Conservation (phyloP, 2,329 filamentous ascomycete genomes). For the Colletotrichum tropicale region DNA sequence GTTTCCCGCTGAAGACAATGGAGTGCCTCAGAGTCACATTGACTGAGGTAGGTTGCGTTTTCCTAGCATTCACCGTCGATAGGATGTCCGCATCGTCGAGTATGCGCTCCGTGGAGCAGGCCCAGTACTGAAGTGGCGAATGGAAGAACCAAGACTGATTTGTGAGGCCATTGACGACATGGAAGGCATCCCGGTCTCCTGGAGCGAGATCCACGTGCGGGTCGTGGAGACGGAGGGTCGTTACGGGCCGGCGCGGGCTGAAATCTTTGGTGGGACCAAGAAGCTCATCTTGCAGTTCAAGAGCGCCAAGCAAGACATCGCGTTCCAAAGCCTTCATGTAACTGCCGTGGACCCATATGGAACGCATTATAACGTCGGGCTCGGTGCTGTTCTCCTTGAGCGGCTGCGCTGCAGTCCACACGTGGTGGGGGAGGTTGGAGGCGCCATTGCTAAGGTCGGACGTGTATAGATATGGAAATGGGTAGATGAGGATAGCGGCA, state of each 20-base stretch:
- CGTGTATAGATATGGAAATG: constrained; percentile 76
- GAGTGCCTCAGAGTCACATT: constrained; percentile 79
- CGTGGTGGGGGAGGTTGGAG: constrained; percentile 77
- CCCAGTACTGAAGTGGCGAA: constrained; percentile 84
- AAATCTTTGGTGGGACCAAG: constrained; percentile 66
- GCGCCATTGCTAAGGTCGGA: constrained; percentile 74
- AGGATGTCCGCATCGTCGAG: constrained; percentile 67
- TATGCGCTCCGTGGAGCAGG: constrained; percentile 65
- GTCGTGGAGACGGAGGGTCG: constrained; percentile 29
- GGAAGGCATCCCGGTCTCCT: constrained; percentile 57
- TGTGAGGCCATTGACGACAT: constrained; percentile 64
- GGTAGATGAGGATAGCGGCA: constrained; percentile 73
- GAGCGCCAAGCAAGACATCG: constrained; percentile 67
- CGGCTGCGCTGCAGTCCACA: constrained; percentile 78
- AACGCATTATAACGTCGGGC: constrained; percentile 80
- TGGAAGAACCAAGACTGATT: constrained; percentile 78
- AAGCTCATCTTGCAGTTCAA: constrained; percentile 73
- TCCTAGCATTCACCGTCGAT: constrained; percentile 70
- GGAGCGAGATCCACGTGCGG: constrained; percentile 41
- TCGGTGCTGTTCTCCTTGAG: constrained; percentile 55
- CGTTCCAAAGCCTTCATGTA: constrained; percentile 78
- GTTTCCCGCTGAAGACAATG: constrained; percentile 83
- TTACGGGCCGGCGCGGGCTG: constrained; percentile 41
- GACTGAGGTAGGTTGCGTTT: constrained; percentile 66
- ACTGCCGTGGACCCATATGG: constrained; percentile 80